Conservation (phyloP, 2,329 filamentous ascomycete genomes). For the Phoma herbarum region DNA sequence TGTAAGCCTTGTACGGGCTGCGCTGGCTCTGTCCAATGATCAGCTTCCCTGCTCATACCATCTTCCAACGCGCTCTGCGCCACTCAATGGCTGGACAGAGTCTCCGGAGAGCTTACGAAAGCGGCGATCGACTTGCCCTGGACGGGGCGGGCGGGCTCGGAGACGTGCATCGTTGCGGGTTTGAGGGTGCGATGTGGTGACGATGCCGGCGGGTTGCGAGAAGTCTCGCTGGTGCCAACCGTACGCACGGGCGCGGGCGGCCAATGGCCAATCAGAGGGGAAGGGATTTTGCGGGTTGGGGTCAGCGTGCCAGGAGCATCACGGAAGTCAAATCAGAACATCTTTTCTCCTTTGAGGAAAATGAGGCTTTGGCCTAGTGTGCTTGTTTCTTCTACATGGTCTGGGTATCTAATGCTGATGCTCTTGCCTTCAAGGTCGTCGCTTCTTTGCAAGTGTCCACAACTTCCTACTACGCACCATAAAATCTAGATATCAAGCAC, state of each 20-base stretch:
- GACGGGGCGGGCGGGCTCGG: slow-evolving; percentile 25
- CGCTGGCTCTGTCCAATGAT: slow-evolving; percentile 41
- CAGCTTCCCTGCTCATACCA: slow-evolving; percentile 24
- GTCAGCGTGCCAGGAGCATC: slow-evolving; percentile 22
- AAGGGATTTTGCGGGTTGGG: slow-evolving; percentile 36
- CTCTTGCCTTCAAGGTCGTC: background rate
- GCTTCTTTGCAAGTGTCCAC: background rate
- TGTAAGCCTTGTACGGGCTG: slow-evolving; percentile 59
- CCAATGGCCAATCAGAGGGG: slow-evolving; percentile 30
- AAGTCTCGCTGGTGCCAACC: slow-evolving; percentile 23
- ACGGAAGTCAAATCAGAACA: background rate
- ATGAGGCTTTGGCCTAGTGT: background rate
- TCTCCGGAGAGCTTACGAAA: slow-evolving; percentile 32
- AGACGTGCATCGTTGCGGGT: slow-evolving; percentile 21
- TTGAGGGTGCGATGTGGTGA: slow-evolving; percentile 22
- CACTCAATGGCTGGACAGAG: slow-evolving; percentile 24
- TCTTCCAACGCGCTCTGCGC: slow-evolving; percentile 5
- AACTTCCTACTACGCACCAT: background rate
- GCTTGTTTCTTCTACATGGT: background rate
- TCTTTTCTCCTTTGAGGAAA: too few relatives aligned
- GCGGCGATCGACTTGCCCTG: slow-evolving; percentile 42
- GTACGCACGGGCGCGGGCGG: slow-evolving; percentile 10
- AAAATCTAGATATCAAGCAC: background rate
- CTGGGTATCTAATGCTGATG: slow-evolving; percentile 2
- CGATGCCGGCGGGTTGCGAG: slow-evolving; percentile 23